Base-by-base conservation (phyloP, 345 rosid genomes). In the Euphorbia pulcherrima region DNA sequence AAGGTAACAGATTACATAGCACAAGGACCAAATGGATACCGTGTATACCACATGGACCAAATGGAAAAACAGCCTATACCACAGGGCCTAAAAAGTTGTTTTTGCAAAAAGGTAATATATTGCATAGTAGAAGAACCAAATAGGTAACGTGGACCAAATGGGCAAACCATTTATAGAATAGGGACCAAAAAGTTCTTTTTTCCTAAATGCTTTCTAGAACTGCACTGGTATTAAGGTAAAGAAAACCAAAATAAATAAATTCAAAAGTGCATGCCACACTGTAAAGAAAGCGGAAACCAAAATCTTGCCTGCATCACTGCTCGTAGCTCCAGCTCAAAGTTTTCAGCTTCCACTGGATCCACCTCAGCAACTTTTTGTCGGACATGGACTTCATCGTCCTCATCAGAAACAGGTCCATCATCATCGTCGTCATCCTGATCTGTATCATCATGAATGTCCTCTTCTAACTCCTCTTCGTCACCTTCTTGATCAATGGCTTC, bases 241-340 rank as follows among this genome's bases (percentile, higher is more conserved):
- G 26, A 50, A 26, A 14, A 44, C 8, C 16, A 44, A 44, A 61
- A 26, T 14, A 62, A 11, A 63, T 4, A 7, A 29, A 44, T 44
- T 16, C 37, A 21, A 27, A 5, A 23, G 12, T 11, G 55, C 10
- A 13, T 21, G 55, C 47, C 46, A 33, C 35, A 57, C 55, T 61
- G n/a, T 41, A 27, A 64, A n/a, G 50, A 70, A 13, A 71, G 44
- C 17, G 51, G 39, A 10, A 8, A 75, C 47, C 17, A 1, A 18
- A 55, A 68, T 58, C 86, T 78, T 86, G 79, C 97, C 90, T 94
- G 97, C 80, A 94, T 76, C 48, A 92, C 92, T 75, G 99, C 97
- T 79, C 84, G 82, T 47, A 95, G 85, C 80, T 92, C 98, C 87
- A 79, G 83, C 66, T 90, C 98, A 78, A 95, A 95, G 79, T 77